phyloP scores from a whole-genome alignment of 1,284 basidiomycete genomes.

The Termitomyces sp. region DNA sequence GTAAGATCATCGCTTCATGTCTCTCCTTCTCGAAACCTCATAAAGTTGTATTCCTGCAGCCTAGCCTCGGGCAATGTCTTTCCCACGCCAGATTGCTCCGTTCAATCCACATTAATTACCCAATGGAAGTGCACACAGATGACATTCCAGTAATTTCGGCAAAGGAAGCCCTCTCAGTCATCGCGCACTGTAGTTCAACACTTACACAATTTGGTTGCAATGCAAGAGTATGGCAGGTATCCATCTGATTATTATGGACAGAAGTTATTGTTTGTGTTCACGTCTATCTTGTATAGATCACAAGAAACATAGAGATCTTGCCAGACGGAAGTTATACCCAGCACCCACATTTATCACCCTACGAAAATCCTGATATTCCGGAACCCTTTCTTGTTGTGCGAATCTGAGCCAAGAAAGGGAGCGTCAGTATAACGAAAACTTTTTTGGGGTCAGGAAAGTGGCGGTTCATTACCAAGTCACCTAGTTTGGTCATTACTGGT shows the following conservation, averaged over 20 bases:
- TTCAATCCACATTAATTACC: constrained; percentile 50
- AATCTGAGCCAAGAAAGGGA: constrained; percentile 22
- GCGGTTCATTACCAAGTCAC: too few species aligned
- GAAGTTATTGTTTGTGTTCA: not conserved
- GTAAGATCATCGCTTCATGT: constrained; percentile 27
- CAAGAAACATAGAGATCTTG: constrained; percentile 33
- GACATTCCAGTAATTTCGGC: constrained; percentile 25
- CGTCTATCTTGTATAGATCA: constrained; percentile 38
- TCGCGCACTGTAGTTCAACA: constrained; percentile 36
- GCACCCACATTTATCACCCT: constrained; percentile 41
- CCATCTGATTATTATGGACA: not conserved
- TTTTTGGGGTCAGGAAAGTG: too few species aligned
- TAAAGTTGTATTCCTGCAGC: constrained; percentile 28
- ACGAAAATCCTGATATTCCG: constrained; percentile 63
- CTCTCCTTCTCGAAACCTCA: not conserved
- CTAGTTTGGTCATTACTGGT: too few species aligned
- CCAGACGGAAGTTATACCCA: constrained; percentile 34
- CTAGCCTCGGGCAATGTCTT: constrained; percentile 31
- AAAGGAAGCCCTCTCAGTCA: constrained; percentile 34
- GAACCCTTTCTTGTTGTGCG: constrained; percentile 68
- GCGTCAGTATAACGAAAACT: too few species aligned
- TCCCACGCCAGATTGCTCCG: constrained; percentile 36
- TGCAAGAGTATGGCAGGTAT: constrained; percentile 43
- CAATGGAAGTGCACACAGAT: constrained; percentile 30
- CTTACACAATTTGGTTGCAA: constrained; percentile 50